Conservation (phyloP, 2,329 filamentous ascomycete species). For the Talaromyces verruculosus region DNA sequence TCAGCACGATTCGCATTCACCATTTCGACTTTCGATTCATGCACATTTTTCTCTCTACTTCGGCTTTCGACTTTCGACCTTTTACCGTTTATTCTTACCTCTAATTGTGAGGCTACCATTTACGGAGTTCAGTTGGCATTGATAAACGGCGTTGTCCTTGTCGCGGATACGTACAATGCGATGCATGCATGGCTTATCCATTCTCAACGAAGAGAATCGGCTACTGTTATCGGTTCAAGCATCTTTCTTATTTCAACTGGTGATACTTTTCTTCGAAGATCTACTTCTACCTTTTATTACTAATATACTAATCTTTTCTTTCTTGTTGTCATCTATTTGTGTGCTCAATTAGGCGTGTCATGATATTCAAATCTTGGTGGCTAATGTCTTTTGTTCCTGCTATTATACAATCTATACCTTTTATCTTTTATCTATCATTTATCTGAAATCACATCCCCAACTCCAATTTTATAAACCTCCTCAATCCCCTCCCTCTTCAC, state of each 20-base stretch:
- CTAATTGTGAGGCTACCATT: not conserved
- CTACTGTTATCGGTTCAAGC: not conserved
- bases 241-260: not conserved
- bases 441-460: constrained; percentile 36
- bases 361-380: constrained; percentile 6
- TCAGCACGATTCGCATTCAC: not conserved
- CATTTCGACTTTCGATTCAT: constrained; percentile 15
- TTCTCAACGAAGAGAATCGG: not conserved
- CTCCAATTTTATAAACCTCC: constrained; percentile 39
- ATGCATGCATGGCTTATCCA: constrained; percentile 9
- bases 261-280: not conserved
- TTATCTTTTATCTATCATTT: not conserved
- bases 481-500: constrained; percentile 28
- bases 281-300: constrained; percentile 1
- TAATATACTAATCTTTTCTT: constrained; percentile 17
- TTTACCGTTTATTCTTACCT: not conserved
- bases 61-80: not conserved
- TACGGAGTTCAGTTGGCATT: constrained; percentile 14
- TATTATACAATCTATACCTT: constrained; percentile 11
- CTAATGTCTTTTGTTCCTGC: not conserved
- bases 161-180: constrained; percentile 5
- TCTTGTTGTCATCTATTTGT: not conserved
- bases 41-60: constrained; percentile 18
- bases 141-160: constrained; percentile 18
- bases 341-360: constrained; percentile 3